Percentiles rank a stretch among this genome's conserved stretches.
phyloP scores from a whole-genome alignment of 2,329 filamentous ascomycete genomes.

The Cladosporium oxysporum region DNA sequence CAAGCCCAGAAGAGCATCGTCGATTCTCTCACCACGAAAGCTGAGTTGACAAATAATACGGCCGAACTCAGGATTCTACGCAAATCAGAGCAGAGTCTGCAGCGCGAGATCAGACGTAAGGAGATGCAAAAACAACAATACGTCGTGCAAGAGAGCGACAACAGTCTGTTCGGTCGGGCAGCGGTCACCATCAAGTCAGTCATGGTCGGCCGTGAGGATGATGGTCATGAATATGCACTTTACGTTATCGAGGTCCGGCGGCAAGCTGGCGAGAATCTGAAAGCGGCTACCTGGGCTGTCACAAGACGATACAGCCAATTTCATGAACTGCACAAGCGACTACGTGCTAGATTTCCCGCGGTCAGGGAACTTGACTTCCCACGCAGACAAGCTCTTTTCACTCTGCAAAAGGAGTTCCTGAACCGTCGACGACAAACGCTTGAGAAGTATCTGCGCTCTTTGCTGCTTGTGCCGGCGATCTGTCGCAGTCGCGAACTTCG shows the following conservation, averaged over 20 bases:
- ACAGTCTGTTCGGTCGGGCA: slow-evolving; percentile 90
- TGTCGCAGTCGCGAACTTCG: slow-evolving; percentile 91
- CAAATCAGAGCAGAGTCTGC: slow-evolving; percentile 91
- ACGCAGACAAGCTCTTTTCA: slow-evolving; percentile 88
- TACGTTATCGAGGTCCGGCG: slow-evolving; percentile 92
- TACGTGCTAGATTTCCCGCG: slow-evolving; percentile 81
- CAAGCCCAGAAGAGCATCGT: slow-evolving; percentile 86
- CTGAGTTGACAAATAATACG: slow-evolving; percentile 94
- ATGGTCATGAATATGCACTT: slow-evolving; percentile 89
- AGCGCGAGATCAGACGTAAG: slow-evolving; percentile 88
- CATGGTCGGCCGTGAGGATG: slow-evolving; percentile 86
- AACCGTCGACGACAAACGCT: slow-evolving; percentile 82
- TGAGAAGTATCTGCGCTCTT: slow-evolving; percentile 72
- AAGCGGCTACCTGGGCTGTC: slow-evolving; percentile 90
- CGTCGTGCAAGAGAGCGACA: slow-evolving; percentile 95
- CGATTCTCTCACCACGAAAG: slow-evolving; percentile 87
- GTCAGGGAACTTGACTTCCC: slow-evolving; percentile 92
- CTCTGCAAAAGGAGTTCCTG: slow-evolving; percentile 92
- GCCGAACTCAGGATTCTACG: slow-evolving; percentile 87
- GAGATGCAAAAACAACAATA: slow-evolving; percentile 97
- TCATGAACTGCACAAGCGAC: slow-evolving; percentile 86
- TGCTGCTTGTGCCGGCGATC: slow-evolving; percentile 85
- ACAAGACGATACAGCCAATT: slow-evolving; percentile 96
- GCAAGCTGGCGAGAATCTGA: slow-evolving; percentile 91
- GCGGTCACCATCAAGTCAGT: slow-evolving; percentile 88